Evolutionary conservation across 2,329 filamentous ascomycete species (phyloP).

Genomic region (Verticillium tricorpus): DNA sequence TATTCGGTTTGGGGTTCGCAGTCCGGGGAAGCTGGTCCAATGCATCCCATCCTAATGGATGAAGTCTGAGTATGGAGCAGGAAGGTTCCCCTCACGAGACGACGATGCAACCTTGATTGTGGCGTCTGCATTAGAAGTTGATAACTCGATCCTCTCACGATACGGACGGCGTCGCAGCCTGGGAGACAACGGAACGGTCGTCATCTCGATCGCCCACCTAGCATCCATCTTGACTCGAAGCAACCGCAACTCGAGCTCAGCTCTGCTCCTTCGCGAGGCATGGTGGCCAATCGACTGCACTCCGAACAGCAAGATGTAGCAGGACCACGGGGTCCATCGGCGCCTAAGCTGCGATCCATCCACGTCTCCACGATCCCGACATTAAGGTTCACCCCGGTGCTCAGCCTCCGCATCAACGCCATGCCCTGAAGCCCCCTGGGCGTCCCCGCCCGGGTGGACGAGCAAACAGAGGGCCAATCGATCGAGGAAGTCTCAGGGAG

Average conservation of each 20-base stretch:
- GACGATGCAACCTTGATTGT: not conserved
- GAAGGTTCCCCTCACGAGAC: not conserved
- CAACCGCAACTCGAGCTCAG: no score
- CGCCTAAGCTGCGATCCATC: not conserved
- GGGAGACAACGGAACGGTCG: not conserved
- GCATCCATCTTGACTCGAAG: not conserved
- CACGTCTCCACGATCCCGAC: not conserved
- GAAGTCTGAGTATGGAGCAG: no score
- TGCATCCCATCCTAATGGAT: no score
- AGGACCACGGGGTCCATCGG: not conserved
- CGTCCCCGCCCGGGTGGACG: not conserved
- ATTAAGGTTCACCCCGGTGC: not conserved
- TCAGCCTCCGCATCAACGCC: not conserved
- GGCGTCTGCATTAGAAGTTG: not conserved
- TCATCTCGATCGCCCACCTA: not conserved
- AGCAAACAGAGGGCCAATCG: not conserved
- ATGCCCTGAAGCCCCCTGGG: not conserved
- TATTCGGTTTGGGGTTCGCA: not conserved
- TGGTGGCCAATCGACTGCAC: no score
- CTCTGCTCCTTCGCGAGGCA: no score
- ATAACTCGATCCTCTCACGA: not conserved
- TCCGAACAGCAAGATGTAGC: not conserved
- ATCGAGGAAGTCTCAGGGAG: not conserved
- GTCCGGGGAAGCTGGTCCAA: no score
- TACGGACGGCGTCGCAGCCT: not conserved